A percentile compares a stretch with the other conserved stretches of the same genome.
Evolutionary conservation across 441 rosid species (phyloP).

Genomic region (Theobroma grandiflorum): DNA sequence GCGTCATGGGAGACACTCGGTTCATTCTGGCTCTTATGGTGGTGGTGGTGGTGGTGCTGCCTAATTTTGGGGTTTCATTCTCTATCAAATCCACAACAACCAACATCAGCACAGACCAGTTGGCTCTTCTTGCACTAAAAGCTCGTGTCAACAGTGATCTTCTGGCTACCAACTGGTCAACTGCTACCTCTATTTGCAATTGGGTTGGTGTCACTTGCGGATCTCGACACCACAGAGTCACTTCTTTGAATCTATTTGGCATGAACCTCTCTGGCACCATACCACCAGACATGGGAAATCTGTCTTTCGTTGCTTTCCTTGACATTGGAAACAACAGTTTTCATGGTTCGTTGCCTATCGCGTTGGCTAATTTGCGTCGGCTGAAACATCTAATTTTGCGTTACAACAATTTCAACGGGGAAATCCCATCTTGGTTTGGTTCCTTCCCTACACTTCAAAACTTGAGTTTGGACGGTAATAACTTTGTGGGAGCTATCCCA

Average conservation of each 20-base stretch:
- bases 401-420: neutral
- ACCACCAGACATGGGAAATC: neutral
- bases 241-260: neutral
- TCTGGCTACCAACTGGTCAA: neutral
- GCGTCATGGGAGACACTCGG: neutral
- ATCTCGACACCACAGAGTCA: neutral
- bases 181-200: neutral
- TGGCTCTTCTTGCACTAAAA: conserved; percentile 6
- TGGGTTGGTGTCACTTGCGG: conserved; percentile 6
- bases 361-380: neutral
- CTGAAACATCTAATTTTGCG: neutral
- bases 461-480: neutral
- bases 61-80: neutral
- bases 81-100: neutral
- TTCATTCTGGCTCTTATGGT: neutral
- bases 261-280: neutral
- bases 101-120: neutral
- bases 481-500: neutral
- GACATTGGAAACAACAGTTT: neutral
- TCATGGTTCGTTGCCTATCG: neutral
- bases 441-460: neutral
- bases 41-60: neutral
- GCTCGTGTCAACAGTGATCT: neutral
- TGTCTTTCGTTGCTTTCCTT: neutral
- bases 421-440: neutral